phyloP scores from a whole-genome alignment of 2,329 filamentous ascomycete genomes.

The Sordariomycetes sp. region DNA sequence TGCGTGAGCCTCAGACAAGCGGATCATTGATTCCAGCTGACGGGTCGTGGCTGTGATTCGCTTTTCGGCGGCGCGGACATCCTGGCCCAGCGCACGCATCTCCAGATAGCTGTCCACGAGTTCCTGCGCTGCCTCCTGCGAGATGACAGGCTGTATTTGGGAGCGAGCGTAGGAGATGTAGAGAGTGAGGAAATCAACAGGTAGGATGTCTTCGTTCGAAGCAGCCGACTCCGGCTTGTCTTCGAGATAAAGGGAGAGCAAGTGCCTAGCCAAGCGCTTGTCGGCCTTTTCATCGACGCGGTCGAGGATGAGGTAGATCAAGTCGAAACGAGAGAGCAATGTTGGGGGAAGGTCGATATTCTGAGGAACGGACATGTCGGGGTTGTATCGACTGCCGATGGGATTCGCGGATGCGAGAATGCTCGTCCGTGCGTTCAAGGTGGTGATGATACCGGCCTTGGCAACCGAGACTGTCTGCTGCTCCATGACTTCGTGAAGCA shows the following conservation, averaged over 20 bases:
- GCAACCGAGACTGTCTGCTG: slow-evolving; percentile 79
- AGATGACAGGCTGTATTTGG: slow-evolving; percentile 75
- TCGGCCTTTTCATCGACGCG: slow-evolving; percentile 86
- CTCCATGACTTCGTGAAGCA: slow-evolving; percentile 83
- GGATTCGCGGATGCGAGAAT: slow-evolving; percentile 97
- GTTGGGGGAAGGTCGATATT: slow-evolving; percentile 98
- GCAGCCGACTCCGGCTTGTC: slow-evolving; percentile 81
- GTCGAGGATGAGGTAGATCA: slow-evolving; percentile 94
- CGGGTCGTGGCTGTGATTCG: slow-evolving; percentile 96
- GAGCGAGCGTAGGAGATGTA: slow-evolving; percentile 96
- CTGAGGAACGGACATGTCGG: slow-evolving; percentile 87
- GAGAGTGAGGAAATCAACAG: slow-evolving; percentile 88
- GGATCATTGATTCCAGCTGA: slow-evolving; percentile 97
- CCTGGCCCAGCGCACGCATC: slow-evolving; percentile 88
- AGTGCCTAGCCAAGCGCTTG: slow-evolving; percentile 79
- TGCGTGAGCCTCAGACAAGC: slow-evolving; percentile 88
- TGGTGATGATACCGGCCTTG: slow-evolving; percentile 93
- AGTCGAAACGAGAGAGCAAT: slow-evolving; percentile 87
- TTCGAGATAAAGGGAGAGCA: slow-evolving; percentile 94
- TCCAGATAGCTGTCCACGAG: slow-evolving; percentile 83
- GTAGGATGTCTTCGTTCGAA: slow-evolving; percentile 67
- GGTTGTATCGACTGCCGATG: slow-evolving; percentile 96
- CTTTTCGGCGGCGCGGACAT: slow-evolving; percentile 80
- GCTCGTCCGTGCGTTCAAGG: slow-evolving; percentile 87
- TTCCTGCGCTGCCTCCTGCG: slow-evolving; percentile 69